Evolutionary conservation across 495 filamentous ascomycete genomes (phyloP).

Genomic region (Delitschia confertaspora): DNA sequence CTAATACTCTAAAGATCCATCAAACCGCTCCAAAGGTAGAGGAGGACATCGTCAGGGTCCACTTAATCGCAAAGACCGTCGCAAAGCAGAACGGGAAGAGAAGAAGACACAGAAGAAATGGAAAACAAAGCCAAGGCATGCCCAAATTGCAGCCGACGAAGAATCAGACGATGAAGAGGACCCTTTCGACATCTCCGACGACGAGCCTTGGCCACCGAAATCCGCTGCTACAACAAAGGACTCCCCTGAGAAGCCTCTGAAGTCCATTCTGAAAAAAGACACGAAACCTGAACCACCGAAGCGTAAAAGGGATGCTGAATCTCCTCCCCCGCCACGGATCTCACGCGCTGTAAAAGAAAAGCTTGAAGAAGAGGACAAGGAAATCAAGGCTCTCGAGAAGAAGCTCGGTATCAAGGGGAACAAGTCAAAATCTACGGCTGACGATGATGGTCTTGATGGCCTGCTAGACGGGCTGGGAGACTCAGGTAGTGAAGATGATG

Average conservation of each 20-base stretch:
- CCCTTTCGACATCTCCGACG: conserved; percentile 12
- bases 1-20: conserved; percentile 9
- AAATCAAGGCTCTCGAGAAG: conserved; percentile 82
- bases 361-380: conserved; percentile 67
- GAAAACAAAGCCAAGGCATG: conserved; percentile 26
- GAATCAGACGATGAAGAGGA: conserved; percentile 32
- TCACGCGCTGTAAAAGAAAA: conserved; percentile 55
- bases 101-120: conserved; percentile 41
- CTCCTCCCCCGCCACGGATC: conserved; percentile 34
- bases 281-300: conserved; percentile 15
- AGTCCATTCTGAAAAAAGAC: conserved; percentile 41
- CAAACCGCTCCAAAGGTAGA: background rate
- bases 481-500: conserved; percentile 54
- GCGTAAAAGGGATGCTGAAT: conserved; percentile 18
- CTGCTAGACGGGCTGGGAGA: conserved; percentile 72
- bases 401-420: conserved; percentile 78
- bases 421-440: conserved; percentile 63
- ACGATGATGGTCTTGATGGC: conserved; percentile 82
- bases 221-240: conserved; percentile 7
- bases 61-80: conserved; percentile 50
- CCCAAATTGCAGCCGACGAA: background rate
- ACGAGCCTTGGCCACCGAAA: conserved; percentile 6
- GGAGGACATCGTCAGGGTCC: conserved; percentile 36
- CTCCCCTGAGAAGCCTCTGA: conserved; percentile 27
- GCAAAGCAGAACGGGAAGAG: conserved; percentile 47